Evolutionary conservation across 176 grass and related monocot species (phyloP), one percentile per base, ranked within the genome.

Genomic region (Aegilops bicornis): DNA sequence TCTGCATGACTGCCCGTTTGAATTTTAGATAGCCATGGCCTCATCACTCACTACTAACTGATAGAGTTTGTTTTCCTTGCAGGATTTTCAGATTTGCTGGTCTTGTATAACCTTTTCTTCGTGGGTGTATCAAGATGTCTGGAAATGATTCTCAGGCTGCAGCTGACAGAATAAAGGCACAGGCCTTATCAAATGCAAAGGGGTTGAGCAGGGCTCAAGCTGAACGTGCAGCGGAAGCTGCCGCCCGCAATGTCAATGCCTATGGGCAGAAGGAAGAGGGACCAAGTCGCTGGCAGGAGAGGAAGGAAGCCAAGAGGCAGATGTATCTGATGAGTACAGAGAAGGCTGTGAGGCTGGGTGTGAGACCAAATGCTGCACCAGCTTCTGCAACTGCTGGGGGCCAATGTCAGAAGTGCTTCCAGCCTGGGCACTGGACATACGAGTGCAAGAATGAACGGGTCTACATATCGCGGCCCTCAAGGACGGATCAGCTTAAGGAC

Each of bases 251-350:
- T 89, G 91, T 93, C 50, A 98, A 98, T 89, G 96, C 96, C 9
- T 98, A 98, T 86, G 96, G 93, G 2, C 96, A 98, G 88, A 98
- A 98, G 85, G 96, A 98, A 84, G 96, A 98, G 81, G 95, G 93
- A 12, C 95, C 93, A 22, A 95, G 91, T 73, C 77, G 93, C 40
- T 95, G 95, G 95, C 95, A 95, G 70, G 95, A 98, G 78, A 93
- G 91, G 80, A 95, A 98, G 78, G 93, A 92, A 92, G 92, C 89
- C 25, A 98, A 98, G 88, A 89, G 91, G 30, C 89, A 95, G 77
- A 98, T 98, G 95, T 95, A 98, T 78, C 88, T 98, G 36, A 96
- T 96, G 92, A 99, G 97, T 76, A 99, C 94, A 35, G 92, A 98
- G 81, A 98, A 88, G 68, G 90, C 94, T 83, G 94, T 89, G 1